A percentile compares a stretch with the other conserved stretches of the same genome.
These are phyloP conservation scores for Claviceps africana DNA, from an alignment of 2,329 filamentous ascomycete genomes.

Conservation along the genomic window DNA sequence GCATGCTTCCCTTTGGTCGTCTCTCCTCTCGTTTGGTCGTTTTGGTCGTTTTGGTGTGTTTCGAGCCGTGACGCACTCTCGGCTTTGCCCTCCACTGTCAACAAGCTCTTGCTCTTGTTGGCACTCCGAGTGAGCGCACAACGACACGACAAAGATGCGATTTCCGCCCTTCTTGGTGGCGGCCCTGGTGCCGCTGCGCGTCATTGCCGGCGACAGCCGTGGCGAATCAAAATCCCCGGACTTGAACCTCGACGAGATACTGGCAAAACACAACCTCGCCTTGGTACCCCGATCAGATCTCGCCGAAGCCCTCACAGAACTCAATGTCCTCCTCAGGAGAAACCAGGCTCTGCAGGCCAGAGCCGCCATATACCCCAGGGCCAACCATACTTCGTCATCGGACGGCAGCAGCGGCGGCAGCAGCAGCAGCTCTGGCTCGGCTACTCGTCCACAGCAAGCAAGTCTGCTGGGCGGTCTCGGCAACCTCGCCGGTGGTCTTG, in stretches of 20 bases:
- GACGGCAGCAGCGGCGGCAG: not conserved
- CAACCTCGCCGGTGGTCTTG: conserved; percentile 9
- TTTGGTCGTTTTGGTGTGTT: not conserved
- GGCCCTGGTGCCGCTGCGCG: conserved; percentile 19
- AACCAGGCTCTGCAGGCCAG: conserved; percentile 8
- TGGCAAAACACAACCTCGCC: conserved; percentile 29
- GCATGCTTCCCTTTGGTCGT: too few relatives aligned
- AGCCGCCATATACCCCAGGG: not conserved
- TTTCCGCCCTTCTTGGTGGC: conserved; percentile 22
- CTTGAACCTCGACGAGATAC: conserved; percentile 24
- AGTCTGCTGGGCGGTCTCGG: conserved; percentile 9
- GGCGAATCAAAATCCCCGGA: conserved; percentile 16
- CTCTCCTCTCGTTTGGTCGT: not conserved
- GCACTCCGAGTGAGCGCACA: not conserved
- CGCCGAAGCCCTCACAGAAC: conserved; percentile 28
- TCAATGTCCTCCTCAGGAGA: conserved; percentile 25
- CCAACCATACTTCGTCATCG: not conserved
- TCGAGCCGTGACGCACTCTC: not conserved
- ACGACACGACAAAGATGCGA: conserved; percentile 17
- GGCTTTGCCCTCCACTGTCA: too few relatives aligned
- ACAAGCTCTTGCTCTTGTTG: too few relatives aligned
- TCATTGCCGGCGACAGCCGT: conserved; percentile 16
- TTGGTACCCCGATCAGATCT: conserved; percentile 31
- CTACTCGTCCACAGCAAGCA: not conserved
- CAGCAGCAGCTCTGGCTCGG: conserved; percentile 1